Conservation (phyloP, 345 rosid species). For the Sisymbrium altissimum region DNA sequence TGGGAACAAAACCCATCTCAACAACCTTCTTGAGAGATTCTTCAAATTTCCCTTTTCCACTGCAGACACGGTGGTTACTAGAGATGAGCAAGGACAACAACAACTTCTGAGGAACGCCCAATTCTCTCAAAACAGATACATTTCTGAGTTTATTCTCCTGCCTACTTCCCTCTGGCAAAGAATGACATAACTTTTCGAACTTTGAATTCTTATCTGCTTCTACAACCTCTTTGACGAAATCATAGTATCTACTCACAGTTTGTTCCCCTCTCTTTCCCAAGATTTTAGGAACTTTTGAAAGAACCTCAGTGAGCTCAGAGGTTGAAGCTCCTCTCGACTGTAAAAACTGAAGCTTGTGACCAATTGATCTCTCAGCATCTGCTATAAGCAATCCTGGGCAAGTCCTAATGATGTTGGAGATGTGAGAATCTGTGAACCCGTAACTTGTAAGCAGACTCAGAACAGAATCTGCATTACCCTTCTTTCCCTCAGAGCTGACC, state of each 20-base stretch:
- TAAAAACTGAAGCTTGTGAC: conserved; percentile 30
- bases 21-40: background rate
- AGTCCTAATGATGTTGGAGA: background rate
- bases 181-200: background rate
- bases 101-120: background rate
- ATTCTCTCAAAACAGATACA: background rate
- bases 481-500: background rate
- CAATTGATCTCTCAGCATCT: conserved; percentile 15
- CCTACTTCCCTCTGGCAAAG: background rate
- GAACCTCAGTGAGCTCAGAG: conserved; percentile 1
- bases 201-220: background rate
- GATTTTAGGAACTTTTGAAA: conserved; percentile 3
- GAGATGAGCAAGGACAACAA: background rate
- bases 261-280: background rate
- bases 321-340: conserved; percentile 29
- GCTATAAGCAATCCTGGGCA: conserved; percentile 3
- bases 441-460: conserved; percentile 6
- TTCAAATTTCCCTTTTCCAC: background rate
- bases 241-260: background rate
- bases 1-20: background rate
- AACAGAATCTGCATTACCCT: background rate
- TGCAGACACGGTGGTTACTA: background rate
- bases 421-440: conserved; percentile 29
- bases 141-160: background rate
- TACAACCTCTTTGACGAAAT: conserved; percentile 12